Conservation (phyloP, 2,329 filamentous ascomycete species). For the Fusarium fracticaudum region DNA sequence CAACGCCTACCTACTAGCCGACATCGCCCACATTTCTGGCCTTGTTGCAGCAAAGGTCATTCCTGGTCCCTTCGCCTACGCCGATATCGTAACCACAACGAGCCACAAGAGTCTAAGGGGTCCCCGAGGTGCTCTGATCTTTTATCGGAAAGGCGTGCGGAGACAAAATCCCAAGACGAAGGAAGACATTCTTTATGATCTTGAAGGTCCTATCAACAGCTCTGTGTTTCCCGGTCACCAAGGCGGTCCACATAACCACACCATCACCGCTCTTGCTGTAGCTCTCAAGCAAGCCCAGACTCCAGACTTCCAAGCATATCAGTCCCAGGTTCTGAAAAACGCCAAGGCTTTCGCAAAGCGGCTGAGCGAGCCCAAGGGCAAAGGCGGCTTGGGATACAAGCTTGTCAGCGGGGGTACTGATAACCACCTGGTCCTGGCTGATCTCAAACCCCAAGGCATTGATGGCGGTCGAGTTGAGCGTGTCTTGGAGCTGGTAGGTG, state of each 20-base stretch:
- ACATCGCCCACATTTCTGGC: constrained; percentile 98
- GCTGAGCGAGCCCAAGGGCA: constrained; percentile 73
- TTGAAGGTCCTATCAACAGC: constrained; percentile 92
- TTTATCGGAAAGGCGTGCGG: constrained; percentile 93
- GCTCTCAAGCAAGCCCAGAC: constrained; percentile 93
- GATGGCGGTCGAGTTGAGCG: constrained; percentile 92
- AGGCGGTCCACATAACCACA: constrained; percentile 98
- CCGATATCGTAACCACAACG: constrained; percentile 96
- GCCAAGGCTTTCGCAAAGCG: constrained; percentile 84
- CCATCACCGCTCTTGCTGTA: constrained; percentile 93
- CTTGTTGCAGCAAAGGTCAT: constrained; percentile 92
- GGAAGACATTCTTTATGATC: constrained; percentile 85
- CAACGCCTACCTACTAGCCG: constrained; percentile 90
- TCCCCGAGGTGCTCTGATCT: constrained; percentile 96
- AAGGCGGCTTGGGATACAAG: constrained; percentile 83
- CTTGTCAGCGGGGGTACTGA: constrained; percentile 95
- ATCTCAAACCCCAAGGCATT: constrained; percentile 87
- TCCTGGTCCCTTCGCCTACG: constrained; percentile 86
- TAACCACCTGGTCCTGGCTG: constrained; percentile 93
- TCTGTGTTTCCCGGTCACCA: constrained; percentile 99
- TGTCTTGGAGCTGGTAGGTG: constrained; percentile 89
- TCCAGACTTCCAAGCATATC: constrained; percentile 91
- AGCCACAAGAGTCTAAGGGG: constrained; percentile 98
- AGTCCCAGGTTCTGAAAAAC: constrained; percentile 89
- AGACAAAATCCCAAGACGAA: constrained; percentile 86